These are phyloP conservation scores for Ascosphaera aggregata DNA, from an alignment of 2,329 filamentous ascomycete genomes.

Conservation along the genomic window DNA sequence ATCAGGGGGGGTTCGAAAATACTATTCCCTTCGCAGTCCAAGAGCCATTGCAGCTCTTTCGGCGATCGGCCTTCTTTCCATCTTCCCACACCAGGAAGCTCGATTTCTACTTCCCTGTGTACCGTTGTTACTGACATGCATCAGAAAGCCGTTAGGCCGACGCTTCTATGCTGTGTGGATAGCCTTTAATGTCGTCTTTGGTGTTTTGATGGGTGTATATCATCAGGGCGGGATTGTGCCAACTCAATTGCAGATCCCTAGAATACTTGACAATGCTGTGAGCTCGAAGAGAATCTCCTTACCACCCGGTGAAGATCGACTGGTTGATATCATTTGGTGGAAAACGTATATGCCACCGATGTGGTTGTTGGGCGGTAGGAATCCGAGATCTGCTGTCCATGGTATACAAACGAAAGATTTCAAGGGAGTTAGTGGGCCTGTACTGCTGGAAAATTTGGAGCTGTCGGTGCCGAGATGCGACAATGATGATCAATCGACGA, in stretches of 20 bases:
- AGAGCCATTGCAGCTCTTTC: constrained; percentile 21
- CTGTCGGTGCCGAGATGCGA: constrained; percentile 12
- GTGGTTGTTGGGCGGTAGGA: constrained; percentile 23
- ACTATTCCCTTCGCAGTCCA: constrained; percentile 15
- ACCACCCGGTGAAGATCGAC: constrained; percentile 1
- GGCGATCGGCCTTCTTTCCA: constrained; percentile 20
- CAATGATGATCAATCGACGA: constrained; percentile 5
- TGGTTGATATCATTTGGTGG: constrained; percentile 27
- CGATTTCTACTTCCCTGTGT: constrained; percentile 28
- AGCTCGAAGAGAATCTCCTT: constrained; percentile 2
- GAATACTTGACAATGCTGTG: constrained; percentile 9
- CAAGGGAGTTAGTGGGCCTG: constrained; percentile 23
- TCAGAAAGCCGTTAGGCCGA: constrained; percentile 18
- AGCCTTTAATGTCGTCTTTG: constrained; percentile 25
- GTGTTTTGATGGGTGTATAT: constrained; percentile 27
- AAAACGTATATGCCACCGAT: constrained; percentile 30
- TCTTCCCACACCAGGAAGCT: constrained; percentile 28
- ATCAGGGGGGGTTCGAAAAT: constrained; percentile 10
- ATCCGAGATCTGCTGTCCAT: constrained; percentile 6
- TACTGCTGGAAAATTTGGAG: constrained; percentile 18
- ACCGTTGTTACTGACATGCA: constrained; percentile 26
- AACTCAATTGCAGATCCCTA: constrained; percentile 23
- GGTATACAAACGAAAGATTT: constrained; percentile 21
- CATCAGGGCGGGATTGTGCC: constrained; percentile 30
- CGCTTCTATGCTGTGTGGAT: constrained; percentile 23